Percentiles rank a stretch among this genome's conserved stretches.
Conservation (phyloP, 2,329 filamentous ascomycete species). For the Phaeophleospora eucalypticola region DNA sequence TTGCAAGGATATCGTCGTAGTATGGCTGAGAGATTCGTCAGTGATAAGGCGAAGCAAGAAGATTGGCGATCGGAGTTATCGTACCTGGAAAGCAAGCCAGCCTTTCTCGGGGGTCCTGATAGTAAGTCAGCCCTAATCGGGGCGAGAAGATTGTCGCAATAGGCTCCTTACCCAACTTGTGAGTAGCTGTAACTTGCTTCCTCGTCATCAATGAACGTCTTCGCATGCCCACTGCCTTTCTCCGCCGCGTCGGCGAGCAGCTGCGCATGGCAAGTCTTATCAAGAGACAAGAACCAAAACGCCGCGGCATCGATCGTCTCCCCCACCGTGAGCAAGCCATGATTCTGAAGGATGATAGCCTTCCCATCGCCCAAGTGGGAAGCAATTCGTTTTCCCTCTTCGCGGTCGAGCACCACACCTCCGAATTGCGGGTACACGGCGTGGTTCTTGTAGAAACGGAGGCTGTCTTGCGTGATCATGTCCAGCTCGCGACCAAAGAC, state of each 20-base stretch:
- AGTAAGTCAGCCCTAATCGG: neutral
- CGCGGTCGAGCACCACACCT: slow-evolving; percentile 42
- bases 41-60: neutral
- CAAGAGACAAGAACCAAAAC: slow-evolving; percentile 44
- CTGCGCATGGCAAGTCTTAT: slow-evolving; percentile 46
- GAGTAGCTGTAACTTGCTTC: slow-evolving; percentile 39
- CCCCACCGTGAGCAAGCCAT: slow-evolving; percentile 43
- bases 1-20: slow-evolving; percentile 51
- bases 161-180: slow-evolving; percentile 44
- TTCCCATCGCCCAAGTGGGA: slow-evolving; percentile 37
- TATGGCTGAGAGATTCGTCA: slow-evolving; percentile 33
- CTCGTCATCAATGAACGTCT: slow-evolving; percentile 39
- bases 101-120: slow-evolving; percentile 24
- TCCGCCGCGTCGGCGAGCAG: slow-evolving; percentile 43
- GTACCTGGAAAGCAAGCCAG: slow-evolving; percentile 46
- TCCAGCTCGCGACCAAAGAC: slow-evolving; percentile 45
- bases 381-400: slow-evolving; percentile 44
- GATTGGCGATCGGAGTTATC: neutral
- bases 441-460: slow-evolving; percentile 41
- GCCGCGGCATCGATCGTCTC: slow-evolving; percentile 42
- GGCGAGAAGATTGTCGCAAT: neutral
- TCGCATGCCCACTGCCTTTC: slow-evolving; percentile 37
- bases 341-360: slow-evolving; percentile 40
- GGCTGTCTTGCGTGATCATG: slow-evolving; percentile 47
- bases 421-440: slow-evolving; percentile 44